Evolutionary conservation across 2,329 filamentous ascomycete genomes (phyloP).

Genomic region (Dactylellina haptotyla): DNA sequence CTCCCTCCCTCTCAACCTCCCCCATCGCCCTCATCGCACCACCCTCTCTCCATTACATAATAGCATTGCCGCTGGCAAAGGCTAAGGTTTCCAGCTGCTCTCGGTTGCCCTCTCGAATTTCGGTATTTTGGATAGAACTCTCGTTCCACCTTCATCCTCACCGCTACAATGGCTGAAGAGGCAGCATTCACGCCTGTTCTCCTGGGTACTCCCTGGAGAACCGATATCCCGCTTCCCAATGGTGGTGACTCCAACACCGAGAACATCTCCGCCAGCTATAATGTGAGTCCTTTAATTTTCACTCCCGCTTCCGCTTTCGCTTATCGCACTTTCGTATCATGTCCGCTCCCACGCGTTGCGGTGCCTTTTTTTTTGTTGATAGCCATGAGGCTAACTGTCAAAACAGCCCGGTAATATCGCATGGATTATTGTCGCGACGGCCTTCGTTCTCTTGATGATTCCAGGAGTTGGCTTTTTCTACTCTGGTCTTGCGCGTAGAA

Average conservation of each 20-base stretch:
- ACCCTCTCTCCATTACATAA: constrained; percentile 38
- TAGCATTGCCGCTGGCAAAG: constrained; percentile 27
- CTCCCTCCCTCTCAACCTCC: constrained; percentile 6
- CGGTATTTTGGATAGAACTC: neutral
- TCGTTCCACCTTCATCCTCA: neutral
- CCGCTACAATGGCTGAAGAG: constrained; percentile 9
- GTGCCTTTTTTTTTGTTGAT: neutral
- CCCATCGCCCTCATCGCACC: neutral
- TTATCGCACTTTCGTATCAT: neutral
- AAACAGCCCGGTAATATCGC: constrained; percentile 80
- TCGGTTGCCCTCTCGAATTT: constrained; percentile 3
- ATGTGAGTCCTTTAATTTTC: constrained; percentile 48
- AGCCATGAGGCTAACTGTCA: constrained; percentile 4
- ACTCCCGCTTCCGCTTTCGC: too few species aligned
- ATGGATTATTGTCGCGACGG: constrained; percentile 80
- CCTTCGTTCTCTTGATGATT: constrained; percentile 89
- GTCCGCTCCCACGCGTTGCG: constrained; percentile 1
- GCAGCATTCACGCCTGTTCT: constrained; percentile 35
- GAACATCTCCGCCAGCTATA: constrained; percentile 45
- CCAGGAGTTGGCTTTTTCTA: constrained; percentile 96
- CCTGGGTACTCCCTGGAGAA: constrained; percentile 45
- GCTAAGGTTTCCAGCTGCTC: constrained; percentile 5
- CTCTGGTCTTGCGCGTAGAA: constrained; percentile 85
- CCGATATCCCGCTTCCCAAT: constrained; percentile 45
- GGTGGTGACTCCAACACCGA: constrained; percentile 38